These are phyloP conservation scores for Leccinellum luteum DNA, from an alignment of 768 basidiomycete genomes.

Conservation along the genomic window DNA sequence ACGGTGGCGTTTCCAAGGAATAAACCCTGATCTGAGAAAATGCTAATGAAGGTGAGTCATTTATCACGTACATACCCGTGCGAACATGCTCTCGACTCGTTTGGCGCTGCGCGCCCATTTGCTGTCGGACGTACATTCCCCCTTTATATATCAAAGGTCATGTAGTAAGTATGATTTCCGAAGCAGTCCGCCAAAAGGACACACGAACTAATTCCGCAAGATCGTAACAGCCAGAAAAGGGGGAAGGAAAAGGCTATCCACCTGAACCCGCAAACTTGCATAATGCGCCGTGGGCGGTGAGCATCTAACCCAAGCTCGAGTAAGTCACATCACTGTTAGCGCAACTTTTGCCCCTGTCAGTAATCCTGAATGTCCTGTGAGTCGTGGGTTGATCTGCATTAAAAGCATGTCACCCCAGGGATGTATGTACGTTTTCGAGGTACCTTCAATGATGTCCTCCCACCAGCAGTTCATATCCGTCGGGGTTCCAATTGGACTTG, in stretches of 20 bases:
- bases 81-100: not conserved
- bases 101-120: not conserved
- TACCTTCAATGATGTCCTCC: not conserved
- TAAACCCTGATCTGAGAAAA: not conserved
- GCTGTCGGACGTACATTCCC: not conserved
- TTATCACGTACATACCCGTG: not conserved
- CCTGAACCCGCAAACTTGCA: not conserved
- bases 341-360: not conserved
- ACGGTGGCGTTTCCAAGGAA: constrained; percentile 1
- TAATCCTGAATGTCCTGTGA: not conserved
- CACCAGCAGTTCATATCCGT: not conserved
- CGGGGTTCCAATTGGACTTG: not conserved
- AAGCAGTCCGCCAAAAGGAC: not conserved
- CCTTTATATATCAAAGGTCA: not conserved
- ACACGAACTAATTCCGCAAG: not conserved
- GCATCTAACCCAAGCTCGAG: not conserved
- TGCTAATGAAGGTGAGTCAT: not conserved
- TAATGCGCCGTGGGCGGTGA: not conserved
- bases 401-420: not conserved
- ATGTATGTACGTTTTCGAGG: not conserved
- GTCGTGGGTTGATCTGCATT: not conserved
- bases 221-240: not conserved
- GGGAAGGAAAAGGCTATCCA: not conserved
- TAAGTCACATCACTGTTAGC: constrained; percentile 1
- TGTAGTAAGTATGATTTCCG: not conserved